Base-by-base conservation (phyloP, 495 filamentous ascomycete species). In the Xylaria cubensis region DNA sequence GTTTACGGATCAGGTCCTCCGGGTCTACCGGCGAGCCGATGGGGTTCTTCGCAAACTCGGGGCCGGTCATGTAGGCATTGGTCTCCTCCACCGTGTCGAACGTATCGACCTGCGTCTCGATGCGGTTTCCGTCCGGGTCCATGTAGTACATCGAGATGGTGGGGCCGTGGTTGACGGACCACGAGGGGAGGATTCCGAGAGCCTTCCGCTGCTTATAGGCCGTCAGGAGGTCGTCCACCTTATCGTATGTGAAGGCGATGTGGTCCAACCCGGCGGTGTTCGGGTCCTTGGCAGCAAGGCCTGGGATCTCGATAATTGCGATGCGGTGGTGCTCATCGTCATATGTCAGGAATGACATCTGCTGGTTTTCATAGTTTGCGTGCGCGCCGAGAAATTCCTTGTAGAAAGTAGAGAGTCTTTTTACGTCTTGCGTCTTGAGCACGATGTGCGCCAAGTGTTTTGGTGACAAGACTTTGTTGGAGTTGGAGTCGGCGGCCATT, bases 301-400 rank as follows among this genome's bases (percentile, higher is more conserved):
- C 73, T 0, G 80, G 80, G 13, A 82, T 19, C n/a, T 50, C 39
- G 4, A 72, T 42, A 36, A 86, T 74, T 0, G 82, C 84, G 36
- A 86, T 76, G 5, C 84, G 84, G 72, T 86, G 84, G 67, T 86
- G 84, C 70, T 86, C 84, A 0, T 83, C 77, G 67, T 86, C 84
- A 73, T 82, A 86, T 4, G 75, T 73, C 24, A 86, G 67, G 75
- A 85, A 86, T 10, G 80, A 48, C 39, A 84, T 29, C 1, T 42
- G 24, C 10, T 72, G 64, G 13, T n/a, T 75, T 73, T 73, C 73
- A 26, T 32, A 50, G 24, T 69, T 71, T 3, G 72, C 74, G 21
- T 74, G 68, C 8, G 77, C 82, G 21, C 78, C 78, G 10, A 84
- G 74, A 67, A 84, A 78, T 13, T 50, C 73, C 64, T 76, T 79